These are phyloP conservation scores for Penicillium simplicissimum DNA, from an alignment of 495 filamentous ascomycete species.

Conservation along the genomic window DNA sequence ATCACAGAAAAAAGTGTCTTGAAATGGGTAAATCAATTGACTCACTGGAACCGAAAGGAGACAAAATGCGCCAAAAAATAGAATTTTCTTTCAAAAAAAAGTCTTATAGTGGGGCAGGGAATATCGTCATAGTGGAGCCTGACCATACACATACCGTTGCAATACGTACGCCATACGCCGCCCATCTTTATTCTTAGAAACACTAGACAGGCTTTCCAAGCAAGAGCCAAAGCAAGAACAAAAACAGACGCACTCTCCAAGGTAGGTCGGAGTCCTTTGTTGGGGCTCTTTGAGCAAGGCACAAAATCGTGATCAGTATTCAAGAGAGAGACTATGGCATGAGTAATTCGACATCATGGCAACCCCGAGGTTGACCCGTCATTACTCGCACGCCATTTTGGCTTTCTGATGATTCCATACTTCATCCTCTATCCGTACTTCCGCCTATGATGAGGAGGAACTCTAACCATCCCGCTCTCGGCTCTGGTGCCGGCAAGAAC, in stretches of 20 bases:
- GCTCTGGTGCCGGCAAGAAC: neutral
- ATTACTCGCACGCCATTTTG: neutral
- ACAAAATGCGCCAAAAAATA: conserved; percentile 14
- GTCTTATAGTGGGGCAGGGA: neutral
- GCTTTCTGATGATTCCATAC: neutral
- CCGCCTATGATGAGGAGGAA: neutral
- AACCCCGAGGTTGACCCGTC: neutral
- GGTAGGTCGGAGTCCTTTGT: neutral
- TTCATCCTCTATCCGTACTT: neutral
- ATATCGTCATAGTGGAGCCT: conserved; percentile 20
- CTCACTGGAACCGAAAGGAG: neutral
- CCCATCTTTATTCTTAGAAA: conserved; percentile 13
- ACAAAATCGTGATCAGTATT: neutral
- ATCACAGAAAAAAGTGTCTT: neutral
- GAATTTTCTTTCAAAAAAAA: neutral
- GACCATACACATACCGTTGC: neutral
- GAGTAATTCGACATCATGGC: neutral
- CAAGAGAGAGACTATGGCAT: neutral
- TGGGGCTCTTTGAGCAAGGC: neutral
- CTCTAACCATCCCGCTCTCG: neutral
- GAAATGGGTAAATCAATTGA: neutral
- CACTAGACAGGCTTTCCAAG: neutral
- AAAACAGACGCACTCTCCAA: neutral
- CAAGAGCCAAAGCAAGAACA: too few relatives aligned
- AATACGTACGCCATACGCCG: neutral